These are phyloP conservation scores for Pseudozyma pruni DNA, from an alignment of 1,284 basidiomycete genomes.

Conservation along the genomic window DNA sequence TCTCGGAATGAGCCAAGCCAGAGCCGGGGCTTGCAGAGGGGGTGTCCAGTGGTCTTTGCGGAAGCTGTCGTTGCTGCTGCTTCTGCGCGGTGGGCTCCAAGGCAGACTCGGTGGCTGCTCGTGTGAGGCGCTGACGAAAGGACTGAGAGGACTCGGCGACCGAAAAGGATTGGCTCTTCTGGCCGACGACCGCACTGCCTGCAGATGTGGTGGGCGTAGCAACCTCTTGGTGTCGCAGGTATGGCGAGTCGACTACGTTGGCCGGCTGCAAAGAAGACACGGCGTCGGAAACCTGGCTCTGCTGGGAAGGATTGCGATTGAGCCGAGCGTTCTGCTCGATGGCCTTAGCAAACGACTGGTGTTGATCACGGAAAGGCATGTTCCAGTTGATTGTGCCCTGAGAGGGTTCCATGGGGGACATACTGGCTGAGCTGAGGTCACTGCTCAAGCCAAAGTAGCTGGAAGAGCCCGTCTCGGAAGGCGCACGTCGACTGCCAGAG, in stretches of 20 bases:
- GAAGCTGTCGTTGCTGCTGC: constrained; percentile 1
- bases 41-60: not conserved
- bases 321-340: constrained; percentile 14
- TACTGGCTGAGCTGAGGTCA: constrained; percentile 21
- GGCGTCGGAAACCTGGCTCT: constrained; percentile 16
- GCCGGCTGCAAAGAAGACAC: constrained; percentile 7
- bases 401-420: constrained; percentile 28
- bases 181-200: not conserved
- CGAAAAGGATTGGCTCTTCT: constrained; percentile 38
- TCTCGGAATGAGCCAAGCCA: constrained; percentile 12
- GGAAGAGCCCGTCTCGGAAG: constrained; percentile 19
- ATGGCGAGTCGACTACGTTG: not conserved
- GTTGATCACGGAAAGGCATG: constrained; percentile 24
- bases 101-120: constrained; percentile 33
- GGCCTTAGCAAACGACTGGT: constrained; percentile 29
- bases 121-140: constrained; percentile 19
- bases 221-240: not conserved
- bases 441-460: constrained; percentile 28
- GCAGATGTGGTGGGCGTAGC: constrained; percentile 4
- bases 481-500: constrained; percentile 21
- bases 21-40: not conserved
- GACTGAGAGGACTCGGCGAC: constrained; percentile 3
- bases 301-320: constrained; percentile 15
- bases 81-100: constrained; percentile 7
- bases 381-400: constrained; percentile 21